Evolutionary conservation across 2,329 filamentous ascomycete genomes (phyloP).

Genomic region (Neofusicoccum umdonicola): DNA sequence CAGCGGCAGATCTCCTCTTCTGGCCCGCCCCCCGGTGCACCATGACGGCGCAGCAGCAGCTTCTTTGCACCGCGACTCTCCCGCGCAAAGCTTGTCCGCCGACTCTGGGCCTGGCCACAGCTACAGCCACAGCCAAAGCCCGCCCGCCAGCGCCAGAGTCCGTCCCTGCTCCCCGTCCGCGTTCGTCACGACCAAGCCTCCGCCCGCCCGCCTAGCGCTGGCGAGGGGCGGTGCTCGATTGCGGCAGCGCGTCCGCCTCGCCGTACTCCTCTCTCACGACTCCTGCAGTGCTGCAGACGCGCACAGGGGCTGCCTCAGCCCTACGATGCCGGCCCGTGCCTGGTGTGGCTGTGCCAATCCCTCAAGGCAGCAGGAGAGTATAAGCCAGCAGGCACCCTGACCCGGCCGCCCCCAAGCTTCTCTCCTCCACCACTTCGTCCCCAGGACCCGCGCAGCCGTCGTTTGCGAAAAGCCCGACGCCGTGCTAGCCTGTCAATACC

Average conservation of each 20-base stretch:
- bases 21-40: neutral
- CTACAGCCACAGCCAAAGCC: neutral
- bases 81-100: slow-evolving; percentile 1
- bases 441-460: neutral
- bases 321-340: slow-evolving; percentile 5
- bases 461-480: no score
- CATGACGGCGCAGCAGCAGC: neutral
- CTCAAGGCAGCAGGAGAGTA: slow-evolving; percentile 9
- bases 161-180: neutral
- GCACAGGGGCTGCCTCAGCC: slow-evolving; percentile 7
- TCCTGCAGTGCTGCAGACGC: neutral
- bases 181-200: neutral
- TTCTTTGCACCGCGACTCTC: neutral
- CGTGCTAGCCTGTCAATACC: neutral
- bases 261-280: neutral
- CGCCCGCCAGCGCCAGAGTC: neutral
- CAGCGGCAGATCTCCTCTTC: slow-evolving; percentile 8
- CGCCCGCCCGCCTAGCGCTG: neutral
- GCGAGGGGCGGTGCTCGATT: neutral
- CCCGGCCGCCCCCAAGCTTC: neutral
- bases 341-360: slow-evolving; percentile 14
- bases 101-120: neutral
- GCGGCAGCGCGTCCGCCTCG: neutral
- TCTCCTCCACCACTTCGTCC: neutral
- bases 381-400: neutral